Evolutionary conservation across 441 rosid genomes (phyloP).

Genomic region (Pelargonium fulgidum): DNA sequence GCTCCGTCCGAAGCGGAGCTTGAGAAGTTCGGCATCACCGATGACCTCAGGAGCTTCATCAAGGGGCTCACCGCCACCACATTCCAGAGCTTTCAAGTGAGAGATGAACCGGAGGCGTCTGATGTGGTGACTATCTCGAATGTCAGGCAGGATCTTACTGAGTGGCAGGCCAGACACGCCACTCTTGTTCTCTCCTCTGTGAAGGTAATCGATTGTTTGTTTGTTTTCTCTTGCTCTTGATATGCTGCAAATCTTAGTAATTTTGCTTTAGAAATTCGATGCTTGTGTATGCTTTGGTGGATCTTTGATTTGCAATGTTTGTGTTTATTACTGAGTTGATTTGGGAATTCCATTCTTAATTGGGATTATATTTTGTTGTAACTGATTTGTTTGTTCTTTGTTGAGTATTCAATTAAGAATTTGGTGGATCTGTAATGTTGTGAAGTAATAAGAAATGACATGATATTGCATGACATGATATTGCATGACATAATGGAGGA

Average conservation of each 20-base stretch:
- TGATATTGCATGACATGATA: too few species aligned
- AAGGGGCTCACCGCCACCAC: conserved; percentile 48
- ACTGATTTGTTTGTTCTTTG: background rate
- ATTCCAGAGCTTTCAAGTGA: conserved; percentile 53
- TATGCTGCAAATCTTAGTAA: too few species aligned
- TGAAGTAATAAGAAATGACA: too few species aligned
- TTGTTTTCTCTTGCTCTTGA: too few species aligned
- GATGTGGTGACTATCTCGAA: conserved; percentile 34
- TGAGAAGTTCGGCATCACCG: conserved; percentile 47
- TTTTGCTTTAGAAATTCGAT: background rate
- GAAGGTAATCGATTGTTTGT: conserved; percentile 30
- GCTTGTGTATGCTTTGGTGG: background rate
- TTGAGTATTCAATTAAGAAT: background rate
- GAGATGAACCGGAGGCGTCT: conserved; percentile 32
- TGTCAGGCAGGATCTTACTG: conserved; percentile 55
- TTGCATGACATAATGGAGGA: too few species aligned
- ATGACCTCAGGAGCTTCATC: conserved; percentile 54
- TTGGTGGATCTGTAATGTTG: background rate
- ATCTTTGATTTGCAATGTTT: background rate
- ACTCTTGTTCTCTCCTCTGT: conserved; percentile 60
- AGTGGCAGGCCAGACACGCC: conserved; percentile 70
- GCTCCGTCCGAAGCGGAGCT: conserved; percentile 36
- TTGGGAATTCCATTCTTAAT: too few species aligned
- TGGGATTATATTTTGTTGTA: background rate
- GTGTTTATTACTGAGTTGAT: too few species aligned